Percentiles rank a stretch among this genome's conserved stretches.
Evolutionary conservation across 371 early-diverging fungal genomes (phyloP).

Genomic region (Cokeromyces recurvatus): DNA sequence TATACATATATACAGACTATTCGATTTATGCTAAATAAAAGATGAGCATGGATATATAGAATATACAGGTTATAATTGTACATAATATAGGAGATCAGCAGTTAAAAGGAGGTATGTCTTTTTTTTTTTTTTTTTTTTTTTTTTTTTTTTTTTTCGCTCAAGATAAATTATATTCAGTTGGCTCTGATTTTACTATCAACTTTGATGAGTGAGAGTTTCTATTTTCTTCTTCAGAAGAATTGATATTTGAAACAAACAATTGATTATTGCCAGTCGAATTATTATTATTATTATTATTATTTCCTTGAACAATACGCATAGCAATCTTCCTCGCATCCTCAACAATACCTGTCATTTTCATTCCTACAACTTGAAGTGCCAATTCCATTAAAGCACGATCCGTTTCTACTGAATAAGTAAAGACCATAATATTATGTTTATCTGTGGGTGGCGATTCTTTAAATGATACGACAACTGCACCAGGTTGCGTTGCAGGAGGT

Average conservation of each 20-base stretch:
- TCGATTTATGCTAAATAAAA: background rate
- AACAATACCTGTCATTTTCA: slow-evolving; percentile 76
- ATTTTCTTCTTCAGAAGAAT: no score
- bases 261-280: no score
- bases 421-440: slow-evolving; percentile 50
- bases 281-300: background rate
- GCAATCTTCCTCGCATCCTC: slow-evolving; percentile 75
- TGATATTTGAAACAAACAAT: no score
- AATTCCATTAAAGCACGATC: slow-evolving; percentile 87
- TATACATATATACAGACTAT: slow-evolving; percentile 1
- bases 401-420: slow-evolving; percentile 64
- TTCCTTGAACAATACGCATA: slow-evolving; percentile 67
- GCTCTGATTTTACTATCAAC: no score
- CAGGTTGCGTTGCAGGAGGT: slow-evolving; percentile 73
- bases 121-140: no score
- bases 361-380: slow-evolving; percentile 81
- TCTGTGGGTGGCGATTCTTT: slow-evolving; percentile 52
- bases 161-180: no score
- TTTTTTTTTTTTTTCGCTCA: no score
- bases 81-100: no score
- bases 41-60: no score
- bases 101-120: no score
- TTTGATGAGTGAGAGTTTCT: no score
- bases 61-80: no score
- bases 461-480: slow-evolving; percentile 76